Base-by-base conservation (phyloP, 208 protist species). In the Strigomonas culicis region DNA sequence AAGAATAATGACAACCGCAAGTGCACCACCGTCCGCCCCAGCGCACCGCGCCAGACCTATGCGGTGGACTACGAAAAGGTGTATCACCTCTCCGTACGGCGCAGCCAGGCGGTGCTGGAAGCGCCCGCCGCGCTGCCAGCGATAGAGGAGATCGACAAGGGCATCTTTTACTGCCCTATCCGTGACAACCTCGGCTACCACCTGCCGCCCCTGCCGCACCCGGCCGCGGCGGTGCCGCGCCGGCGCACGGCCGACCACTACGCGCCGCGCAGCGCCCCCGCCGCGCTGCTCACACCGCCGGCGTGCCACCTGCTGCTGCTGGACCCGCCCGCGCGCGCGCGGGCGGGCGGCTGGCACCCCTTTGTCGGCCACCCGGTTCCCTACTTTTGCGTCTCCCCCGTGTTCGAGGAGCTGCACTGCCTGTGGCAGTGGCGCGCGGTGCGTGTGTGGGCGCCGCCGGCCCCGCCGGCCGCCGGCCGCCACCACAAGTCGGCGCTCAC, bases 391-490 rank as follows among this genome's bases (percentile, higher is more conserved):
- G 58, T 83, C 0, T 92, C 86, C 3, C 75, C 82, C 2, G 79
- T 92, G 39, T 81, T 80, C 50, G 70, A 76, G 66, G 62, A 70
- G 39, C 13, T 32, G 30, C 70, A 76, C 4, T 76, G 67, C 28
- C 75, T 89, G 24, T 92, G 86, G 82, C 86, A 92, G 60, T 92
- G 86, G 82, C 82, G 86, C 11, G 62, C 82, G 11, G 57, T 87
- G 34, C 21, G 64, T 60, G 52, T 30, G 11, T 58, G 27, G 24
- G 27, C 28, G 28, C 17, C 52, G 52, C 25, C 28, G 52, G 25
- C 36, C 17, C 39, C 39, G 10, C 39, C 39, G 17, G 39, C 39
- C 10, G 39, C 39, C 10, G 39, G 11, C 10, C 10, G 24, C 47
- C 13, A 8, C 24, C 8, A 44, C 56, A 61, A 21, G 52, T 22